A percentile compares a stretch with the other conserved stretches of the same genome.
Conservation (phyloP, 805 yeast species). For the Ogataea ganodermae region DNA sequence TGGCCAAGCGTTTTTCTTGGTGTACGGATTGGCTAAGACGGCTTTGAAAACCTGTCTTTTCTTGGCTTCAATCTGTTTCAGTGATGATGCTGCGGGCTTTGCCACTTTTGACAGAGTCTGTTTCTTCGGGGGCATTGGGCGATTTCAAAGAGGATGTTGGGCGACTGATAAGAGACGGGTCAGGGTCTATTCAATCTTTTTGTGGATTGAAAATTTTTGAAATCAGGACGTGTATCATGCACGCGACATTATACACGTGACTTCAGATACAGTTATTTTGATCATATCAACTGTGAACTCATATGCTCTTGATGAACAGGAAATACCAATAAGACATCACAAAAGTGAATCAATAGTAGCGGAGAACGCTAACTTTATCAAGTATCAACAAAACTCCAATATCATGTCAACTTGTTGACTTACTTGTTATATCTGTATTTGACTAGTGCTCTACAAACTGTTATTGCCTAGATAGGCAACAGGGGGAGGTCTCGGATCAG, state of each 20-base stretch:
- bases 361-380: too few species aligned
- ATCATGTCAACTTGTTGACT: too few species aligned
- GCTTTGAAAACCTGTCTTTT: constrained; percentile 64
- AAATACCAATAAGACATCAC: too few species aligned
- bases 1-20: constrained; percentile 46
- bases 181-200: background rate
- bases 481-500: background rate
- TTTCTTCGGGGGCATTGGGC: background rate
- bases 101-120: background rate
- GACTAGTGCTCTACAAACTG: background rate
- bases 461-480: background rate
- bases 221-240: too few species aligned
- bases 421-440: background rate
- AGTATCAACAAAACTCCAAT: too few species aligned
- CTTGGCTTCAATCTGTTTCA: constrained; percentile 50
- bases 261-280: too few species aligned
- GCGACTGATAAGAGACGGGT: background rate
- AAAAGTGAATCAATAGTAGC: too few species aligned
- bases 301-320: too few species aligned
- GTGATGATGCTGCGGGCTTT: constrained; percentile 8
- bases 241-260: too few species aligned
- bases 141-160: background rate
- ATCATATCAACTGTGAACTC: too few species aligned
- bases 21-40: constrained; percentile 61
- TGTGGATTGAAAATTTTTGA: background rate